phyloP scores from a whole-genome alignment of 371 early-diverging fungal genomes.

The Funneliformis caledonium region DNA sequence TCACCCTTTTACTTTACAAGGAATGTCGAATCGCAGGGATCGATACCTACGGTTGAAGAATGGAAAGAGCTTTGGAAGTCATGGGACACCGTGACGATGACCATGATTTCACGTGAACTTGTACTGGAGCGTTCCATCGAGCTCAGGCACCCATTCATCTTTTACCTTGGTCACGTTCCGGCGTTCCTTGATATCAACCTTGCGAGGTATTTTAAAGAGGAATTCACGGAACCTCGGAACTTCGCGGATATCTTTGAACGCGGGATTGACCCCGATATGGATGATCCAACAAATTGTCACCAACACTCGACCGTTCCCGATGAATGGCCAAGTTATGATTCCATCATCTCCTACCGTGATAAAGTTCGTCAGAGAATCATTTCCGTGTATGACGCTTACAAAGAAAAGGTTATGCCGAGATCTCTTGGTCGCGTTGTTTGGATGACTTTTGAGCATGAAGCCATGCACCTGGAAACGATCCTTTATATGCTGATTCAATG shows the following conservation, averaged over 20 bases:
- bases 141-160: conserved; percentile 87
- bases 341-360: conserved; percentile 70
- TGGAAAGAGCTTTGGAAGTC: conserved; percentile 82
- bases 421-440: conserved; percentile 69
- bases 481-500: conserved; percentile 87
- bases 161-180: conserved; percentile 91
- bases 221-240: conserved; percentile 61
- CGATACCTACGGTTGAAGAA: conserved; percentile 52
- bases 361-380: conserved; percentile 63
- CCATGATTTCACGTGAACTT: conserved; percentile 63
- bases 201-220: conserved; percentile 59
- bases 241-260: conserved; percentile 88
- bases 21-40: conserved; percentile 31
- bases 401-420: conserved; percentile 48
- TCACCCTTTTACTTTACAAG: conserved; percentile 65
- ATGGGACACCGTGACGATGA: conserved; percentile 75
- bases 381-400: conserved; percentile 49
- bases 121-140: conserved; percentile 76
- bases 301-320: conserved; percentile 81
- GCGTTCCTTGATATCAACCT: conserved; percentile 87
- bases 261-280: conserved; percentile 91
- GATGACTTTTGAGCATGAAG: conserved; percentile 93
- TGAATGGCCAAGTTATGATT: conserved; percentile 73
- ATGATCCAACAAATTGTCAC: conserved; percentile 78
- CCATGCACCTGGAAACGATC: conserved; percentile 88